Percentiles rank a stretch among this genome's conserved stretches.
These are phyloP conservation scores for Claviceps sp. DNA, from an alignment of 2,329 filamentous ascomycete species.

Conservation along the genomic window DNA sequence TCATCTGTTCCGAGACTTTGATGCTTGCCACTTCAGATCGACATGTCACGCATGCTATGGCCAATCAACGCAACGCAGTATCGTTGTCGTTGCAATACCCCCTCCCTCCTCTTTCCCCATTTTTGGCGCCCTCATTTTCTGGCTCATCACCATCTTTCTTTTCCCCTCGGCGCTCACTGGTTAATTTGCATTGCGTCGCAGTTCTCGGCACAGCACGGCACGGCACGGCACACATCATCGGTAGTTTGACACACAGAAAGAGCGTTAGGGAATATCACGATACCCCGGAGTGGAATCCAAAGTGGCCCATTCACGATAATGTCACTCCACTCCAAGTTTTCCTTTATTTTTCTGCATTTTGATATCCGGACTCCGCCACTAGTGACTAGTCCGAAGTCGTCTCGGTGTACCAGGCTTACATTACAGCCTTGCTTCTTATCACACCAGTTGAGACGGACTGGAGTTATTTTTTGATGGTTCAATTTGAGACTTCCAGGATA, in stretches of 20 bases:
- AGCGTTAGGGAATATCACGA: constrained; percentile 23
- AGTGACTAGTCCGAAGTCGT: not conserved
- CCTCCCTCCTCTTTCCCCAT: not conserved
- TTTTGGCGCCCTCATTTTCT: constrained; percentile 3
- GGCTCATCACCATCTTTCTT: not conserved
- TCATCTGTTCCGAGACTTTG: not conserved
- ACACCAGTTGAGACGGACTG: not conserved
- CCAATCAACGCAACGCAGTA: not conserved
- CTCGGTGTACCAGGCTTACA: not conserved
- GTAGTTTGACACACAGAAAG: constrained; percentile 18
- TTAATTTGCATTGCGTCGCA: not conserved
- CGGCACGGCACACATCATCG: constrained; percentile 14
- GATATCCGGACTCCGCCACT: not conserved
- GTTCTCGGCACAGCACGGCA: constrained; percentile 11
- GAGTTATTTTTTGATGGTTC: not conserved
- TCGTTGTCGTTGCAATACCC: not conserved
- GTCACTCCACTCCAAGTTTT: constrained; percentile 23
- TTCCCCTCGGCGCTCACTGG: constrained; percentile 1
- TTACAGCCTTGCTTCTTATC: not conserved
- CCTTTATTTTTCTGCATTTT: not conserved
- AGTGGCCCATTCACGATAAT: constrained; percentile 18
- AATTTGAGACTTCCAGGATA: constrained; percentile 5
- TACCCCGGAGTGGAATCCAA: constrained; percentile 27
- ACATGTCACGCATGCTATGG: not conserved
- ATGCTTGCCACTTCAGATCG: not conserved